Percentiles rank a stretch among this genome's conserved stretches.
Evolutionary conservation across 257 asterid genomes (phyloP).

Genomic region (Ilex aquifolium): DNA sequence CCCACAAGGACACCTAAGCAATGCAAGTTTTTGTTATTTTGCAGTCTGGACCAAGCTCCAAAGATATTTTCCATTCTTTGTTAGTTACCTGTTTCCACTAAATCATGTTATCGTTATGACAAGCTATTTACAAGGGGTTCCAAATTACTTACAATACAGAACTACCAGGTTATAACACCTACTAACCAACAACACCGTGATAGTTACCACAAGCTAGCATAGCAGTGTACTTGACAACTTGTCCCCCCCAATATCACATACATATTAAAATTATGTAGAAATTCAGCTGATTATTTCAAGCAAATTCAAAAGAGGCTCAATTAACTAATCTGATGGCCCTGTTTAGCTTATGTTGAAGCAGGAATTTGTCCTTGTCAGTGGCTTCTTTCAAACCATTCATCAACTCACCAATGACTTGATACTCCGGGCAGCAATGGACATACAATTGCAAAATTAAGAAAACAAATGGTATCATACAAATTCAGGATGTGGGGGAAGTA

Average conservation of each 20-base stretch:
- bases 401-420: slow-evolving; percentile 83
- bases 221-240: slow-evolving; percentile 75
- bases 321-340: slow-evolving; percentile 77
- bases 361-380: slow-evolving; percentile 81
- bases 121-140: too few relatives aligned
- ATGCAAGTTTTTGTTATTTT: too few relatives aligned
- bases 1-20: too few relatives aligned
- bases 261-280: slow-evolving; percentile 15
- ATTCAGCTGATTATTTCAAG: not conserved
- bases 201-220: slow-evolving; percentile 94
- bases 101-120: too few relatives aligned
- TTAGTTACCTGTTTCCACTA: too few relatives aligned
- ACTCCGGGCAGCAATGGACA: slow-evolving; percentile 30
- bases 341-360: slow-evolving; percentile 78
- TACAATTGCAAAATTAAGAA: too few relatives aligned
- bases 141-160: too few relatives aligned
- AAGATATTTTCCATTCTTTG: too few relatives aligned
- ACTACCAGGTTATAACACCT: too few relatives aligned
- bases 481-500: too few relatives aligned
- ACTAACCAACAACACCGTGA: slow-evolving; percentile 90
- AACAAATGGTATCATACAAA: too few relatives aligned
- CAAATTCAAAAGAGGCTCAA: slow-evolving; percentile 5
- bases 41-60: too few relatives aligned
- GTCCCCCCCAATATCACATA: slow-evolving; percentile 61
- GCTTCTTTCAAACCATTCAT: slow-evolving; percentile 83